These are phyloP conservation scores for Colletotrichum limetticola DNA, from an alignment of 2,329 filamentous ascomycete genomes.

Conservation along the genomic window DNA sequence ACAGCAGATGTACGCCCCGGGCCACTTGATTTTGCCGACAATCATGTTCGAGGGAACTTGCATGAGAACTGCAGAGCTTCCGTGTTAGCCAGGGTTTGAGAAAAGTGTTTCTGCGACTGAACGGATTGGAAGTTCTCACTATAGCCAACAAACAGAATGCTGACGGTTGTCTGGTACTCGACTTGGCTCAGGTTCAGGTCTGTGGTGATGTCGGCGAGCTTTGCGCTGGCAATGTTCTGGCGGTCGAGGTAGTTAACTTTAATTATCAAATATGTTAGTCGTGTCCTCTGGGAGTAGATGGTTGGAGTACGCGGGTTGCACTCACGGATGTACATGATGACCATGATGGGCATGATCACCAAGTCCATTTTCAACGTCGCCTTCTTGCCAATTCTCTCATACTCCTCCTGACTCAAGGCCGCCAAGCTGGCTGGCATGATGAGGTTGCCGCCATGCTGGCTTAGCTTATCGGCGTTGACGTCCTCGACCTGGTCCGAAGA, in stretches of 20 bases:
- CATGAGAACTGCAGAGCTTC: constrained; percentile 39
- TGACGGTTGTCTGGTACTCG: constrained; percentile 53
- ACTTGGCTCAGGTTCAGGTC: constrained; percentile 44
- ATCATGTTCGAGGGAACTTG: constrained; percentile 50
- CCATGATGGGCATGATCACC: constrained; percentile 38
- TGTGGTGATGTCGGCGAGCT: constrained; percentile 44
- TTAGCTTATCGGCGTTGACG: constrained; percentile 6
- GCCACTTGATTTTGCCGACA: constrained; percentile 36
- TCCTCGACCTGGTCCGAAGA: constrained; percentile 25
- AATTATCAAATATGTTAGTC: not conserved
- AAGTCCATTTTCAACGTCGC: constrained; percentile 38
- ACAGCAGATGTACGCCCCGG: constrained; percentile 37
- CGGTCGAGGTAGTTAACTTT: constrained; percentile 42
- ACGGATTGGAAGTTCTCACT: constrained; percentile 23
- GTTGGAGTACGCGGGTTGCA: fast-evolving
- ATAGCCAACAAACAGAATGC: constrained; percentile 49
- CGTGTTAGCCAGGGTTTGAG: not conserved
- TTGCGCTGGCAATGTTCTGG: constrained; percentile 46
- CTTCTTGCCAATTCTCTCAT: constrained; percentile 33
- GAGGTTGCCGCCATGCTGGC: constrained; percentile 2
- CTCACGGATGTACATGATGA: constrained; percentile 41
- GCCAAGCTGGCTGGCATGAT: constrained; percentile 38
- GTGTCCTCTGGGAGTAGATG: fast-evolving
- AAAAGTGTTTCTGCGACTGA: not conserved
- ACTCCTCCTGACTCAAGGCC: constrained; percentile 35